Base-by-base conservation (phyloP, 208 protist species). In the Trypanosoma lewisi region DNA sequence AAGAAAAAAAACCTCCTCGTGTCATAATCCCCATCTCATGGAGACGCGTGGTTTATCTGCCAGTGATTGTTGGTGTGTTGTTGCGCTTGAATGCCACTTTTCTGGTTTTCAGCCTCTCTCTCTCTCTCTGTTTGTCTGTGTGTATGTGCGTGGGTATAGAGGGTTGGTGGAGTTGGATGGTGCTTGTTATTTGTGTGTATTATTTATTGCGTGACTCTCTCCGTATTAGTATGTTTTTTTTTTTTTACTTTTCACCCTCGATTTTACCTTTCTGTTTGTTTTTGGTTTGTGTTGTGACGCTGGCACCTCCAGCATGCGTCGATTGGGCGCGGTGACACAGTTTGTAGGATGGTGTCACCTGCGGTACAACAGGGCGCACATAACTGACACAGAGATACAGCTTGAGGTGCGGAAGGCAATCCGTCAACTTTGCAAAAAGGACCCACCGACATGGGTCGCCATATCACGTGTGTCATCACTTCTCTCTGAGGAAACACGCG, bases 401-500 rank as follows among this genome's bases (percentile, higher is more conserved):
- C 21, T 21, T 2, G 54, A 62, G 31, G 42, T 72, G 0, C 28
- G 25, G 5, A n/a, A 72, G 17, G 58, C 51, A 0, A 4, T 72
- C 33, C 19, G 2, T n/a, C 16, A 41, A 9, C 14, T 58, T 28
- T 12, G 54, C 1, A 21, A 4, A 6, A 37, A 36, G 2, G 2
- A 9, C 5, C 21, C 14, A 23, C 16, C 47, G 4, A 1, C 48
- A 8, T 72, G 67, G 67, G 58, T 72, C 33, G 42, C 67, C 25
- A 44, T 72, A 23, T 64, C 67, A 12, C 27, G 42, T 0, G 57
- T 72, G 3, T 72, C 67, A 0, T 72, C 67, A 0, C 7, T 54
- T 54, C 58, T 72, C 11, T 45, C 49, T 1, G 67, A 72, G 27
- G 67, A 69, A 8, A 48, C 63, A 44, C 31, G 63, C 21, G 63